Percentiles rank a stretch among this genome's conserved stretches.
These are phyloP conservation scores for Colletotrichum melonis DNA, from an alignment of 2,329 filamentous ascomycete species.

Conservation along the genomic window DNA sequence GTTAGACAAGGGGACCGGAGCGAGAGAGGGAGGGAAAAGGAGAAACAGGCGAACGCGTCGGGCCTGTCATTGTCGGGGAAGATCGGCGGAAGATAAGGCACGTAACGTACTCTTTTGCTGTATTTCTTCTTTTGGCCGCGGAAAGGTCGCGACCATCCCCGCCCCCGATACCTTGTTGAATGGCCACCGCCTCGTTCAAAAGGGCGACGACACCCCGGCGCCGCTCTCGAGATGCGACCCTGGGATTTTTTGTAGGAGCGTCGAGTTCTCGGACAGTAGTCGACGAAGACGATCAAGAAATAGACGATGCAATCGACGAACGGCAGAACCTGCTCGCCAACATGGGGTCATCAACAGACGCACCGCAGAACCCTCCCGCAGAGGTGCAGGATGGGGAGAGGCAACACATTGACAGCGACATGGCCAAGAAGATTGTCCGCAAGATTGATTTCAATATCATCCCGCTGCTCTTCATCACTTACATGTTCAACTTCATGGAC, in stretches of 20 bases:
- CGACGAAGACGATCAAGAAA: background rate
- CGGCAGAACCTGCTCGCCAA: slow-evolving; percentile 19
- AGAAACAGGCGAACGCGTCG: slow-evolving; percentile 4
- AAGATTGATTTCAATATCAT: slow-evolving; percentile 69
- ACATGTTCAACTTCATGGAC: slow-evolving; percentile 72
- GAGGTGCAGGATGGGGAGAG: slow-evolving; percentile 16
- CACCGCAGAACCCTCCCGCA: slow-evolving; percentile 7
- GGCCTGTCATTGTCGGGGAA: background rate
- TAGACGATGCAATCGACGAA: background rate
- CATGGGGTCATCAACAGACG: slow-evolving; percentile 26
- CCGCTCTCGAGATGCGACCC: background rate
- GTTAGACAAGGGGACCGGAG: background rate
- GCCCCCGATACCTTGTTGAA: background rate
- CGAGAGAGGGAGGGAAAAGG: background rate
- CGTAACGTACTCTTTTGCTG: background rate
- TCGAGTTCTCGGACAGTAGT: background rate
- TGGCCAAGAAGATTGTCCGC: slow-evolving; percentile 53
- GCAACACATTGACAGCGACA: slow-evolving; percentile 36
- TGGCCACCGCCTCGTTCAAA: slow-evolving; percentile 23
- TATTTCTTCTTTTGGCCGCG: slow-evolving; percentile 6
- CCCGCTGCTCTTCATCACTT: slow-evolving; percentile 67
- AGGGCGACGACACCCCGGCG: slow-evolving; percentile 7
- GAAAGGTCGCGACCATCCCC: background rate
- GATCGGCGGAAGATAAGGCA: slow-evolving; percentile 29
- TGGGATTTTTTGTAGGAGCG: background rate